These are phyloP conservation scores for Cutaneotrichosporon cutaneum DNA, from an alignment of 1,284 basidiomycete genomes.

Conservation along the genomic window DNA sequence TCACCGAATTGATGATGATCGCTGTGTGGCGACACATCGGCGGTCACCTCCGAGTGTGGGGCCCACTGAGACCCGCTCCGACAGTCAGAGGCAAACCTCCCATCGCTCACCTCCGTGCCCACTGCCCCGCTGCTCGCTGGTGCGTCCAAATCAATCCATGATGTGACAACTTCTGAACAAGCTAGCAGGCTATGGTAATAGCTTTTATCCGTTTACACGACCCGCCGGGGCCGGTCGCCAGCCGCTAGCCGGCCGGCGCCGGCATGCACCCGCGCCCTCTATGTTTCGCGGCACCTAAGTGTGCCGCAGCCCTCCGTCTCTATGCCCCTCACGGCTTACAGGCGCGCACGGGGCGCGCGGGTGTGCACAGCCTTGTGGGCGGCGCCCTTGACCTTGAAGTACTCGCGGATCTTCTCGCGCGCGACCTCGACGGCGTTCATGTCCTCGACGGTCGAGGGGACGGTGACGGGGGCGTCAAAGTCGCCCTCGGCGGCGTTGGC, in stretches of 20 bases:
- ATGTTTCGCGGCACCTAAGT: not conserved
- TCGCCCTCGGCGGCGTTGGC: constrained; percentile 25
- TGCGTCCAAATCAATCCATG: not conserved
- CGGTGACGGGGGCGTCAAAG: constrained; percentile 22
- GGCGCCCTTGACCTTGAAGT: constrained; percentile 21
- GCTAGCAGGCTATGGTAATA: not conserved
- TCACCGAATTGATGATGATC: too few relatives aligned
- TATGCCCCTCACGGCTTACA: not conserved
- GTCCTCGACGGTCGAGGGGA: constrained; percentile 28
- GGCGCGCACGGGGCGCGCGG: constrained; percentile 10
- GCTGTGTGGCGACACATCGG: too few relatives aligned
- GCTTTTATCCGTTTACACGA: not conserved
- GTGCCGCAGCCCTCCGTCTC: too few relatives aligned
- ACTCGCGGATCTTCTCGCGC: constrained; percentile 25
- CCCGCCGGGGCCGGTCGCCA: too few relatives aligned
- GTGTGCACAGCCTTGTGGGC: constrained; percentile 23
- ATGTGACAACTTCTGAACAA: constrained; percentile 8
- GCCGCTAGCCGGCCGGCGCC: too few relatives aligned
- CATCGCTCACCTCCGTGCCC: too few relatives aligned
- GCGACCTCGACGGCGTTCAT: constrained; percentile 19
- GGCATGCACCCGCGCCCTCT: too few relatives aligned
- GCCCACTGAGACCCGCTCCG: too few relatives aligned
- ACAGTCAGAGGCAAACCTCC: too few relatives aligned
- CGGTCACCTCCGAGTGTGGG: too few relatives aligned
- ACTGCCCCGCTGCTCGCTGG: too few relatives aligned